Conservation (phyloP, 805 yeast genomes). For the Kurtzmaniella cleridarum region DNA sequence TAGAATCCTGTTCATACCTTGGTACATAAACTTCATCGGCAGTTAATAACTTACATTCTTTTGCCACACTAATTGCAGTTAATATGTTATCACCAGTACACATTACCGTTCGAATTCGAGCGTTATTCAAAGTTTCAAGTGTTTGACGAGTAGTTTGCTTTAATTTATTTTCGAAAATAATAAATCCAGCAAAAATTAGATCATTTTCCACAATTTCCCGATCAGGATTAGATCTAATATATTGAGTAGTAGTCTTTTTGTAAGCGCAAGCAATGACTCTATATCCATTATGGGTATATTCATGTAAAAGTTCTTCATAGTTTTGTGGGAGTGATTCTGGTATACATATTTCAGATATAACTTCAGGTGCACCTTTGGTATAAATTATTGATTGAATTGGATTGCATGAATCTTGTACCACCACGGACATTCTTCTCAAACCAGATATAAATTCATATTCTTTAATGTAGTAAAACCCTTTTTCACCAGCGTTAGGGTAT, state of each 20-base stretch:
- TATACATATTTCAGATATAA: slow-evolving; percentile 72
- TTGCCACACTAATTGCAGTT: slow-evolving; percentile 91
- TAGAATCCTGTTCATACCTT: slow-evolving; percentile 35
- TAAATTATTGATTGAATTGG: slow-evolving; percentile 22
- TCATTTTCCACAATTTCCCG: slow-evolving; percentile 68
- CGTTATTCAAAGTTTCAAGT: slow-evolving; percentile 52
- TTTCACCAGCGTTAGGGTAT: slow-evolving; percentile 7
- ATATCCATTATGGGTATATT: slow-evolving; percentile 89
- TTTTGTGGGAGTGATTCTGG: slow-evolving; percentile 68
- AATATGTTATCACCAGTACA: slow-evolving; percentile 96
- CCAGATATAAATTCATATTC: slow-evolving; percentile 82
- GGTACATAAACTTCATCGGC: slow-evolving; percentile 50
- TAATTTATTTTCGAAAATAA: slow-evolving; percentile 86
- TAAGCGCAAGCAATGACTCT: slow-evolving; percentile 94
- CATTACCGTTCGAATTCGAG: slow-evolving; percentile 82
- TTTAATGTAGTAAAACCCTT: slow-evolving; percentile 31
- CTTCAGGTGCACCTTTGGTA: slow-evolving; percentile 98
- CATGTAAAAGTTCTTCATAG: slow-evolving; percentile 66
- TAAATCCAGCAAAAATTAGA: slow-evolving; percentile 77
- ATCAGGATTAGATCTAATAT: neutral
- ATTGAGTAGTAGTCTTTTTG: slow-evolving; percentile 34
- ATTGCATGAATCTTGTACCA: slow-evolving; percentile 39
- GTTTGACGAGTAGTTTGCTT: slow-evolving; percentile 65
- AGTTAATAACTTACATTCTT: slow-evolving; percentile 68
- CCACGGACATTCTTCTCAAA: slow-evolving; percentile 85